Evolutionary conservation across 1,284 basidiomycete genomes (phyloP).

Genomic region (Anthracocystis panici-leucophaei): DNA sequence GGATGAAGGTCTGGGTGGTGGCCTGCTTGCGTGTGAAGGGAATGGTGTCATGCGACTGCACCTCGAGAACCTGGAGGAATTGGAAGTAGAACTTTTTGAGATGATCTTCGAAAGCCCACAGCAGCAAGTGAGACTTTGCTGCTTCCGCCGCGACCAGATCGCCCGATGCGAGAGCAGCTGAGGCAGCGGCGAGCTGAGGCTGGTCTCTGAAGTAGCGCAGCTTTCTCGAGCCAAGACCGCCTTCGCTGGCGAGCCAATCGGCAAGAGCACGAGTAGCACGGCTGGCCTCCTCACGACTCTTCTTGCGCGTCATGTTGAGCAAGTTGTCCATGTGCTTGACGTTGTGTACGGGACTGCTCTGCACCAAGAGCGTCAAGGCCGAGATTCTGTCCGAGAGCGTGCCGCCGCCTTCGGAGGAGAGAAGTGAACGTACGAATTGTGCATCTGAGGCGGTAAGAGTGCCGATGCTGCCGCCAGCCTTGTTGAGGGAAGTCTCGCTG

Average conservation of each 20-base stretch:
- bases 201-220: conserved; percentile 92
- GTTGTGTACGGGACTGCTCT: conserved; percentile 91
- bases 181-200: conserved; percentile 75
- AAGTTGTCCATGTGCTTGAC: conserved; percentile 74
- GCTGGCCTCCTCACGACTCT: conserved; percentile 88
- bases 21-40: conserved; percentile 88
- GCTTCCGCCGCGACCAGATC: conserved; percentile 46
- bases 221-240: conserved; percentile 79
- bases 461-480: conserved; percentile 55
- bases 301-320: conserved; percentile 84
- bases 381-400: conserved; percentile 94
- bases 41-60: conserved; percentile 86
- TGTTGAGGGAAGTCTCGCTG: conserved; percentile 55
- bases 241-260: conserved; percentile 85
- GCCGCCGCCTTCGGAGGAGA: conserved; percentile 61
- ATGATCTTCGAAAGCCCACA: conserved; percentile 97
- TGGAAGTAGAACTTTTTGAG: conserved; percentile 97
- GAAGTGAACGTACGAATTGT: conserved; percentile 65
- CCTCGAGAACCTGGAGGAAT: conserved; percentile 89
- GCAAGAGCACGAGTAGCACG: conserved; percentile 90
- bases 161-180: conserved; percentile 69
- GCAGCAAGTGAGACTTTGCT: conserved; percentile 75
- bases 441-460: conserved; percentile 63
- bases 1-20: conserved; percentile 77
- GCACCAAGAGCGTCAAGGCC: conserved; percentile 89